Evolutionary conservation across 768 basidiomycete genomes (phyloP), one percentile per base, ranked within the genome.

Genomic region (Punctularia strigosozonata): DNA sequence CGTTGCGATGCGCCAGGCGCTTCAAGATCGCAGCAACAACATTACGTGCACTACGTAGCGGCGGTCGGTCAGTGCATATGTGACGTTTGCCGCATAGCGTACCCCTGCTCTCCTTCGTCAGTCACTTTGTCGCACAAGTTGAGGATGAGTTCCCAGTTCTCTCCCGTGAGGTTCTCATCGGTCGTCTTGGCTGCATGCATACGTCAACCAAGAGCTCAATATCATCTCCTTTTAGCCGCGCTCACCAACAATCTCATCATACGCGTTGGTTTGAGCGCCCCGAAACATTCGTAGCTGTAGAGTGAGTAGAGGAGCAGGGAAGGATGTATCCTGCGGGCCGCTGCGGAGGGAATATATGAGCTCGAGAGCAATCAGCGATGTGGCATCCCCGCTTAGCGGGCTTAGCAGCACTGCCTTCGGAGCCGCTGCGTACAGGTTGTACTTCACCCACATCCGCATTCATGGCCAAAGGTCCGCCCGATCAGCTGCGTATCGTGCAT

Each of bases 121-220:
- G 71, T 67, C 5, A 99, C 91, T 61, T 95, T 95, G 65, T 99
- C 95, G 50, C 91, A 95, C n/a, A 98, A 60, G 50, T 85, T 89
- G 36, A 97, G 55, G 45, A 92, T 88, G 42, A 90, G 66, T 55
- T 91, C 91, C 95, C 95, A 99, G 59, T 95, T 87, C 63, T 95
- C 94, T 40, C 71, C 69, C 1, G 92, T 92, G 42, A 92, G 66
- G 57, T 90, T 91, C 73, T 98, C 95, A 57, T 92, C 89, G n/a
- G 95, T 99, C 24, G 94, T 85, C 63, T 95, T 94, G 50, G 61
- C 92, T 95, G 59, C 18, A 24, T 19, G 35, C 6, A 44, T 19
- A 25, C 31, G 39, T 41, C 14, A 45, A 30, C 21, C 22, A 15
- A n/a, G n/a, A n/a, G n/a, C n/a, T n/a, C n/a, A n/a, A n/a, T n/a